Evolutionary conservation across 2,329 filamentous ascomycete genomes (phyloP), one percentile per base, ranked within the genome.

Genomic region (Colletotrichum graminicola): DNA sequence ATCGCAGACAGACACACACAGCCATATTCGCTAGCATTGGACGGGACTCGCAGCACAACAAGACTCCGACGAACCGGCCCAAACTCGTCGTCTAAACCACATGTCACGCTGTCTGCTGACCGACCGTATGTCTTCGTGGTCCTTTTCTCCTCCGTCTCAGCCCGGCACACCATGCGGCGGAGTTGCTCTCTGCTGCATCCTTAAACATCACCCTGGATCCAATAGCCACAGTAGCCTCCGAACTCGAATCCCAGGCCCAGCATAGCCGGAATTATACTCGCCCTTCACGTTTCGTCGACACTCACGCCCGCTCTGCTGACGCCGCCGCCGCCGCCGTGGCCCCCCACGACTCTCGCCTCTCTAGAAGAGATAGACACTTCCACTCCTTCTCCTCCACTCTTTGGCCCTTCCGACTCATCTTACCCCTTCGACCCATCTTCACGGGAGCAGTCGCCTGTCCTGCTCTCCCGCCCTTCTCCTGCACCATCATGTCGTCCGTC

Each of bases 391-490:
- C 77, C 57, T 85, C 80, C 69, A 73, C 76, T 56, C 79, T 82
- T 73, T 87, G 84, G 82, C 85, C 87, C 55, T 79, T 87, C 60
- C 82, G 80, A 76, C 61, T 72, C 32, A 82, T 86, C 74, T 81
- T 82, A 75, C 80, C 84, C 71, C 77, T 89, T 60, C 82, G 81
- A 73, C 88, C 83, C 72, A 82, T 86, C 73, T 77, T 91, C 73
- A 83, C 86, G 75, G 91, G 91, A 74, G 84, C 86, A 76, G 83
- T 92, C 76, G 81, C 82, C 75, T 82, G 82, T 59, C 84, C 90
- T 69, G 83, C 85, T 51, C 86, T 93, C 2, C 90, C 90, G 57
- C 87, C 88, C 49, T 92, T 92, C 72, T 81, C 83, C 11, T 83
- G 82, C 80, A 78, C 79, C 80, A 78, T 79, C 77, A 89, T 91